Evolutionary conservation across 2,329 filamentous ascomycete species (phyloP), one percentile per base, ranked within the genome.

Genomic region (Helicocarpus griseus): DNA sequence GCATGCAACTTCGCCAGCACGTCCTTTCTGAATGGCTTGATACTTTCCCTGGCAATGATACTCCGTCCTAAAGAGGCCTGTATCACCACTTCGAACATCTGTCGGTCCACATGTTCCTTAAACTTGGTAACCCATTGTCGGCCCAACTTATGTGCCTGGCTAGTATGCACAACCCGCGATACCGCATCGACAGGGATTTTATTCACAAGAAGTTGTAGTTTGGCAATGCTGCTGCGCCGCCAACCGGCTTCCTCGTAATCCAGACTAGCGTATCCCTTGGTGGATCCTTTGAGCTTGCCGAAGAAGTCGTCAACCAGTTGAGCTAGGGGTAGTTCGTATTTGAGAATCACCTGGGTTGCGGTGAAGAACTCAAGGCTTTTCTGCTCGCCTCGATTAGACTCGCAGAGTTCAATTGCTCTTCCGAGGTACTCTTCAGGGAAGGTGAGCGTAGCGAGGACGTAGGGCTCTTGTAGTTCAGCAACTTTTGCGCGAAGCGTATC

Each of bases 161-260:
- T 89, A 35, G 76, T 72, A 62, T 98, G 93, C 36, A 97, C 81
- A 3, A 98, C 83, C 31, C 91, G 83, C n/a, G 88, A 84, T 17
- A 98, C 89, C 9, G 93, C 93, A 69, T 98, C 93, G 2, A 98
- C 93, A 0, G 93, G 87, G 24, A 81, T 77, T 67, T 93, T 94
- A 70, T 98, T 98, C 56, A 98, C 91, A 6, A 97, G 79, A 2
- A 98, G 76, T 66, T 96, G 89, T 33, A 98, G 77, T 69, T 96
- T 97, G 55, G 88, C 82, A 38, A 98, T 82, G 55, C 83, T 82
- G 62, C 86, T 88, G 54, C 80, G 73, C 21, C 85, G 82, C 80
- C 89, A 98, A 0, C 87, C 91, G 0, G 89, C 86, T 61, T 98
- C 93, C 71, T 98, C 93, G 66, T 98, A 98, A 68, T 98, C 93